Evolutionary conservation across 2,329 filamentous ascomycete species (phyloP).

Genomic region (Diaporthe capsici): DNA sequence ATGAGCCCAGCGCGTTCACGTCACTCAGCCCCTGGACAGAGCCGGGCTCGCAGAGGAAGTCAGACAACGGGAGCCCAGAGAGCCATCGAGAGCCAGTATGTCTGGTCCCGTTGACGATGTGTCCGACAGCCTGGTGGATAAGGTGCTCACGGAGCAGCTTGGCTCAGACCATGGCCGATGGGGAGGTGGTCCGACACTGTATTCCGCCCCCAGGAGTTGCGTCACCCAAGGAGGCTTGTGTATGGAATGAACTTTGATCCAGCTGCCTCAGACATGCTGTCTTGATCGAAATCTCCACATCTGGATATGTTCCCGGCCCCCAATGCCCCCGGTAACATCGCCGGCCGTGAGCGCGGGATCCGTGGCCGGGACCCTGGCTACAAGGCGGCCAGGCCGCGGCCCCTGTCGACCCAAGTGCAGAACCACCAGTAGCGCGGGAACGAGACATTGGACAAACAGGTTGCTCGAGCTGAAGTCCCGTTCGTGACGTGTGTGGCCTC

Average conservation of each 20-base stretch:
- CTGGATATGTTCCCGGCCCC: constrained; percentile 2
- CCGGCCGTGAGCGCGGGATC: not conserved
- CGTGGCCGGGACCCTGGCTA: constrained; percentile 8
- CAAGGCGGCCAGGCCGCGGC: not conserved
- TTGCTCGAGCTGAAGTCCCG: constrained; percentile 18
- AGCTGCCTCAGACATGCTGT: not conserved
- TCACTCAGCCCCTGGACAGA: not conserved
- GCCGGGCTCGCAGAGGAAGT: not conserved
- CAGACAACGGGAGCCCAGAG: not conserved
- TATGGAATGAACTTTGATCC: not conserved
- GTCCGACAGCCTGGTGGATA: not conserved
- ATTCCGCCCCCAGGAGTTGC: not conserved
- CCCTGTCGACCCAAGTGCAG: not conserved
- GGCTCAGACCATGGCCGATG: not conserved
- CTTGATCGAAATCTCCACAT: not conserved
- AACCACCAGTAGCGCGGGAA: not conserved
- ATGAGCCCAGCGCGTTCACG: not conserved
- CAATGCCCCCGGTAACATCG: not conserved
- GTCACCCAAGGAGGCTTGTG: not conserved
- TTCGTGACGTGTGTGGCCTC: constrained; percentile 14
- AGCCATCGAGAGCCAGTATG: not conserved
- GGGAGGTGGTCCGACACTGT: not conserved
- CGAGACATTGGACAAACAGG: not conserved
- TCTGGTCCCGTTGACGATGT: not conserved
- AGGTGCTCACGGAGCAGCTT: not conserved